Base-by-base conservation (phyloP, 768 basidiomycete genomes). In the Rhodosporidiobolus odoratus region DNA sequence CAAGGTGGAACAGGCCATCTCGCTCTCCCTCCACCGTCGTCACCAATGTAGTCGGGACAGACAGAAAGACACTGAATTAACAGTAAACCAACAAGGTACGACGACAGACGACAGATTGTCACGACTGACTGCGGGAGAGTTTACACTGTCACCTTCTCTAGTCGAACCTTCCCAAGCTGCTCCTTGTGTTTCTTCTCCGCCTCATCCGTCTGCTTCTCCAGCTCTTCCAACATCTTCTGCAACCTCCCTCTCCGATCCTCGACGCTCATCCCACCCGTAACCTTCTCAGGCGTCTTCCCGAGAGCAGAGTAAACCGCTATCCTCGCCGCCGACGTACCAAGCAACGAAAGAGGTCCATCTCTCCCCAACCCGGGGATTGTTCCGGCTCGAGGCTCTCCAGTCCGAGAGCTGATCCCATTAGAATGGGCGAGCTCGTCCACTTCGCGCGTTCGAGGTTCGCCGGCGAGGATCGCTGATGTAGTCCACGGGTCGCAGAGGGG, bases 161-260 rank as follows among this genome's bases (percentile, higher is more conserved):
- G 13, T 12, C 27, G 35, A n/a, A 10, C 37, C 62, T 34, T 48
- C 62, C 19, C 40, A 34, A 64, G 0, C 37, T 40, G 21, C 34
- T 30, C 54, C 19, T n/a, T 27, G 25, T 60, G 41, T 56, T 23
- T 7, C 69, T 38, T 15, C 48, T 64, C 62, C 45, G 61, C 25
- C 56, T 16, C 35, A 6, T 52, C 40, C 38, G 56, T 68, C 48
- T 65, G 30, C 32, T 10, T 34, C 50, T 66, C 35, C 8, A 66
- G 58, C 13, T 32, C 37, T 27, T 27, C 41, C 19, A 58, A 38
- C 56, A 69, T 40, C 43, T 37, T 19, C 40, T 57, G 40, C 47
- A 73, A 43, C 30, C 40, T 53, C 23, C 37, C 35, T 19, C 50
- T 58, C 30, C 71, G 41, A 19, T 73, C 71, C 45, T 66, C 71